These are phyloP conservation scores for Carpinus fangiana DNA, from an alignment of 306 rosid species.

Conservation along the genomic window DNA sequence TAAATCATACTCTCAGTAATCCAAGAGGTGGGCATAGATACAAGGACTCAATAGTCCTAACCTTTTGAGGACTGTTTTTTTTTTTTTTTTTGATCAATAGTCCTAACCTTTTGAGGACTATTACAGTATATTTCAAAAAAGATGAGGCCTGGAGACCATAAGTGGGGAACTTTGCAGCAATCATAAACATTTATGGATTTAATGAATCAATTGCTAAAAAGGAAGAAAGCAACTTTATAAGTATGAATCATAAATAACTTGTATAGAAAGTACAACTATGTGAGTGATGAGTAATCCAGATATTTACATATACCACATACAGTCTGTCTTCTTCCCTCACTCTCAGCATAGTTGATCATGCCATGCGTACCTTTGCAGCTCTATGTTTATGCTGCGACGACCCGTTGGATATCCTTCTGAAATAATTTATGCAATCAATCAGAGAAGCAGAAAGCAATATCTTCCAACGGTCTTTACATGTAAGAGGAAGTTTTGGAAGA, in stretches of 20 bases:
- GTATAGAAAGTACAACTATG: not conserved
- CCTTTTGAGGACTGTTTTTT: no score
- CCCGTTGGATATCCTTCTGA: constrained; percentile 90
- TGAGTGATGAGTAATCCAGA: not conserved
- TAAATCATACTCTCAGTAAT: no score
- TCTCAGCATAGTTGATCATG: not conserved
- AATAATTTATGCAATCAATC: constrained; percentile 19
- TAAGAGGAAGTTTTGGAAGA: not conserved
- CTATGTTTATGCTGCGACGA: constrained; percentile 65
- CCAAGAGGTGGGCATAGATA: no score
- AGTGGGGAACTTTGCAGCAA: not conserved
- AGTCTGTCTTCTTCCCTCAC: not conserved
- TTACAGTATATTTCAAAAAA: not conserved
- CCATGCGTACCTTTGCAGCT: constrained; percentile 11
- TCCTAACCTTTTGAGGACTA: no score
- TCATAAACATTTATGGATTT: not conserved
- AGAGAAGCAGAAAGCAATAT: constrained; percentile 7
- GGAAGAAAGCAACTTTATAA: not conserved
- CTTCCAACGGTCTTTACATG: constrained; percentile 4
- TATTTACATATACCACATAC: constrained; percentile 11
- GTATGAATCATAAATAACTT: not conserved
- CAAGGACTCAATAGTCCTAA: no score
- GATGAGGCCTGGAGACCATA: not conserved
- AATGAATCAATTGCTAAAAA: not conserved
- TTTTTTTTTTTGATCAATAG: no score